Conservation (phyloP, 352 stramenopile genomes). For the Blastocystis sp. region DNA sequence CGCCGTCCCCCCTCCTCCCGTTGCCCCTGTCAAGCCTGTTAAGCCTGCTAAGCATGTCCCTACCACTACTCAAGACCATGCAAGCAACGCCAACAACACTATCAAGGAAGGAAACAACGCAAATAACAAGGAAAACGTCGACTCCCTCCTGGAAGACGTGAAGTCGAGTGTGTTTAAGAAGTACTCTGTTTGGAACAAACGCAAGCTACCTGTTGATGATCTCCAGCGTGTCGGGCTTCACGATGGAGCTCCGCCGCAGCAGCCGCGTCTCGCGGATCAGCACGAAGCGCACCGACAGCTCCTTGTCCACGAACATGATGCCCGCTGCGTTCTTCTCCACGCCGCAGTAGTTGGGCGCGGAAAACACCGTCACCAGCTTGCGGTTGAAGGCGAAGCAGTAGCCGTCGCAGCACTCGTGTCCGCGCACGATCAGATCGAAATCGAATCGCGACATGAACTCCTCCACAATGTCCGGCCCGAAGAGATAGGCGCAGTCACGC, state of each 20-base stretch:
- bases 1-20: constrained; percentile 5
- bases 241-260: constrained; percentile 18
- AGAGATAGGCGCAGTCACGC: constrained; percentile 94
- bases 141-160: background rate
- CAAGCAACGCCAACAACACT: too few species aligned
- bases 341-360: constrained; percentile 98
- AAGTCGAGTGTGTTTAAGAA: constrained; percentile 37
- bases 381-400: constrained; percentile 98
- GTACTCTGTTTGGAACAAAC: background rate
- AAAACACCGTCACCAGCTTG: constrained; percentile 99
- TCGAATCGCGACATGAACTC: constrained; percentile 93
- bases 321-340: constrained; percentile 98
- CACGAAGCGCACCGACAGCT: constrained; percentile 58
- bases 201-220: constrained; percentile 47
- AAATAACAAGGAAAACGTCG: background rate
- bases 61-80: too few species aligned
- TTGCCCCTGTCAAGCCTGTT: too few species aligned
- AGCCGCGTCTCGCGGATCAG: constrained; percentile 62
- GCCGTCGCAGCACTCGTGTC: constrained; percentile 97
- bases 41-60: too few species aligned
- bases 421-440: constrained; percentile 94
- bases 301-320: constrained; percentile 55
- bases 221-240: constrained; percentile 55
- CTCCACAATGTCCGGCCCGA: constrained; percentile 93
- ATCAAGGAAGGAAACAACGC: too few species aligned